Conservation (phyloP, 495 filamentous ascomycete species). For the Alectoria sarmentosa region DNA sequence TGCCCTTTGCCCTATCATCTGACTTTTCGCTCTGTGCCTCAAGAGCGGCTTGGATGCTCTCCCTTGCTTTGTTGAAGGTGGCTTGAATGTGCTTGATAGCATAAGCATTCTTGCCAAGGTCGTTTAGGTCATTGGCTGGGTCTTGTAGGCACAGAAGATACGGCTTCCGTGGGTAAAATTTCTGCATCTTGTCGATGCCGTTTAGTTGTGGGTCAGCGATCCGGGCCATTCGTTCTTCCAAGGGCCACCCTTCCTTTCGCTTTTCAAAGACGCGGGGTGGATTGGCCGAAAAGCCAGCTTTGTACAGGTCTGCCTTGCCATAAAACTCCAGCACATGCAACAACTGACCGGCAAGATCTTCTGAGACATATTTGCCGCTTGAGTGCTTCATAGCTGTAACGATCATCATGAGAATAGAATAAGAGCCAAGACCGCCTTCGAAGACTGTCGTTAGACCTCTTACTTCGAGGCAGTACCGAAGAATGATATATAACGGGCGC, state of each 20-base stretch:
- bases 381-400: slow-evolving; percentile 43
- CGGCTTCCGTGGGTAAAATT: slow-evolving; percentile 24
- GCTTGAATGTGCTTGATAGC: slow-evolving; percentile 38
- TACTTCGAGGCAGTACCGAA: slow-evolving; percentile 43
- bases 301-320: slow-evolving; percentile 36
- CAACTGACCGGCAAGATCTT: slow-evolving; percentile 36
- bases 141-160: slow-evolving; percentile 53
- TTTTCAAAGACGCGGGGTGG: slow-evolving; percentile 40
- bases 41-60: background rate
- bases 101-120: slow-evolving; percentile 42
- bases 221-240: background rate
- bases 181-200: slow-evolving; percentile 17
- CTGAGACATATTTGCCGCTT: slow-evolving; percentile 16
- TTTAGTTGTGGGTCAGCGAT: slow-evolving; percentile 5
- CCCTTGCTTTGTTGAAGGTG: slow-evolving; percentile 22
- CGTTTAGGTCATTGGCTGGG: slow-evolving; percentile 49
- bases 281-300: slow-evolving; percentile 44
- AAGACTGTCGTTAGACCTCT: slow-evolving; percentile 40
- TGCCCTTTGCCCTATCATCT: background rate
- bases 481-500: slow-evolving; percentile 40
- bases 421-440: slow-evolving; percentile 40
- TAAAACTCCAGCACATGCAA: slow-evolving; percentile 48
- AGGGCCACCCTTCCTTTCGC: slow-evolving; percentile 10
- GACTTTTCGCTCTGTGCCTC: no score
- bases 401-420: slow-evolving; percentile 50